Evolutionary conservation across 2,329 filamentous ascomycete species (phyloP), one percentile per base, ranked within the genome.

Genomic region (Pseudogymnoascus sp.): DNA sequence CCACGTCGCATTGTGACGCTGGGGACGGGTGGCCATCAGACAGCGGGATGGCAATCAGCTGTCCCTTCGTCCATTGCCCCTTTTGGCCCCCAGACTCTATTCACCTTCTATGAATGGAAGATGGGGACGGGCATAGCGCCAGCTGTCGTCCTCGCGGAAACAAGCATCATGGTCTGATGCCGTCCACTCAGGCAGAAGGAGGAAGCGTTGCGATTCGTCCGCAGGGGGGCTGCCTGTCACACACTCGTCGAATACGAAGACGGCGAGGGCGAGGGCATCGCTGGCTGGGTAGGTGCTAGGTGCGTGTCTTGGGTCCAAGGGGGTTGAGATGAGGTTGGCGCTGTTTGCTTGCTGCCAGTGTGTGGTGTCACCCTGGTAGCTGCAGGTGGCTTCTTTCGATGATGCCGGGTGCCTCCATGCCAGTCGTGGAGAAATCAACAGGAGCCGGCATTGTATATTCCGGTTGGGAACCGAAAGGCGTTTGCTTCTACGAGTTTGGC

Each of bases 311-410:
- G 39, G 39, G 39, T 2, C 25, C 39, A 14, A 30, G 30, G n/a
- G 43, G 25, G 43, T 30, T 16, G 43, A 50, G 22, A 30, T 30
- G 14, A 16, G 41, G 22, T 47, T 28, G 22, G 22, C 12, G 7
- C 25, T 50, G 43, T 50, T 30, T 50, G 43, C 30, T 8, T 50
- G 43, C n/a, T 50, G 43, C 25, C 43, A 50, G 16, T 50, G 43
- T 50, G 25, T 50, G 25, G 43, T 50, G 43, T 2, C 43, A 50
- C 43, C 43, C 43, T 50, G 43, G 43, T 30, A 50, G 43, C 14
- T 50, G 43, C 43, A 50, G 43, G 43, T 50, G 43, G 43, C 43
- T 50, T 50, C 43, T 50, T 50, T 50, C 8, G 43, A 50, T n/a
- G 8, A 50, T 50, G 12, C 12, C 7, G 20, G 8, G 14, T 14